Base-by-base conservation (phyloP, 2,329 filamentous ascomycete genomes). In the Ascochyta viciae-villosae region DNA sequence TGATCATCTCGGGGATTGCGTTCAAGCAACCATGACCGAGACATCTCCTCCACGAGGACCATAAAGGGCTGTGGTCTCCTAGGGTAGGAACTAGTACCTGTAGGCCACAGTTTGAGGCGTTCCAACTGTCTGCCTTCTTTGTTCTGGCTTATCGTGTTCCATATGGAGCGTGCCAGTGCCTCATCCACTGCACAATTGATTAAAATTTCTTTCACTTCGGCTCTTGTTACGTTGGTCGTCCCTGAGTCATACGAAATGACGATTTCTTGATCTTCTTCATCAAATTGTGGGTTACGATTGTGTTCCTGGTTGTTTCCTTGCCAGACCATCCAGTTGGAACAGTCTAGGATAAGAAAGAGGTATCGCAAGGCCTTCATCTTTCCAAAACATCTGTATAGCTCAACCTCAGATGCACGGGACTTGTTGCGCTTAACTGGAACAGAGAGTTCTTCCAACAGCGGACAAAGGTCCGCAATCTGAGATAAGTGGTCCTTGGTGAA, bases 171-270 rank as follows among this genome's bases (percentile, higher is more conserved):
- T 29, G 63, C 63, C 19, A 68, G 55, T 31, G 37, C 23, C 55
- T 68, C 58, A 35, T 66, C 63, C 15, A 68, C 62, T 48, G 65
- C 63, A 51, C 63, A 50, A 37, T 68, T 62, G 47, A 65, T 63
- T 3, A 58, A 58, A 2, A 47, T 50, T 50, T 65, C 56, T 37
- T 54, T 62, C 27, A 67, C 58, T 23, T 62, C 15, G 59, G 1
- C n/a, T 22, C 26, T 9, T 9, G 26, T 27, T 27, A 6, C 26
- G 22, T 7, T 12, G 3, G 13, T 29, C 8, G 23, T 44, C 33
- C 12, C 26, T 6, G 26, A 27, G 6, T 9, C 26, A 27, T 27
- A 27, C 26, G 26, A 27, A 27, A 9, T 27, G 26, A 27, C 26
- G 9, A 27, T 19, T 19, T 19, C 19, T 19, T 57, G 24, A 50